Evolutionary conservation across 148 eudicot genomes (phyloP), one percentile per base, ranked within the genome.

Genomic region (Spergularia marina): DNA sequence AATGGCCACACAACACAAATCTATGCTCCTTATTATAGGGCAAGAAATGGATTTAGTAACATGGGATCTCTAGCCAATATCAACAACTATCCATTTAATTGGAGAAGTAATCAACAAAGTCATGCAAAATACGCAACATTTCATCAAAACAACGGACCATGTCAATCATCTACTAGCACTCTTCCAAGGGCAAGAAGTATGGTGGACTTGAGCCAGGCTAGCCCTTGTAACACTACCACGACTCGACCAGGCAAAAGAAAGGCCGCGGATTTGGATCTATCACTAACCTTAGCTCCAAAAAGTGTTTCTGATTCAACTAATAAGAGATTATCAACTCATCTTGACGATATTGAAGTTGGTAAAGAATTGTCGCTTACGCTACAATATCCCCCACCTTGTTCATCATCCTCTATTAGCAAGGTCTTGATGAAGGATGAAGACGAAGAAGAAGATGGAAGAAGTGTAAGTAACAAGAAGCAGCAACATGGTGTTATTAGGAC

Each of bases 261-360:
- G 73, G 70, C 76, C 57, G 23, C 84, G 15, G 87, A 88, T 68
- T 73, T 88, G 75, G 87, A 84, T 56, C 85, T 88, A 0, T 84
- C 91, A 18, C 79, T 88, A 34, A 60, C 81, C 77, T 71, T 78
- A 77, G 73, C 80, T 30, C 77, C 82, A 34, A 82, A 76, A 39
- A 20, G 55, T 34, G 30, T 58, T 18, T 23, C 53, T 30, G 47
- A 74, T 65, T 49, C 53, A 79, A 30, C 73, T n/a, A 66, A 73
- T n/a, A 66, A 73, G 39, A 67, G 13, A 67, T 70, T 40, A 7
- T 6, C 72, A 59, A 81, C 10, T 9, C 8, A 9, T 44, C 10
- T 44, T 44, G 49, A 65, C 44, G 70, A 76, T 7, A 79, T 57
- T n/a, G 77, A 74, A 21, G 68, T 59, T 55, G 72, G 18, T 40